Evolutionary conservation across 176 grass and related monocot genomes (phyloP), one percentile per base, ranked within the genome.

Genomic region (Guadua angustifolia): DNA sequence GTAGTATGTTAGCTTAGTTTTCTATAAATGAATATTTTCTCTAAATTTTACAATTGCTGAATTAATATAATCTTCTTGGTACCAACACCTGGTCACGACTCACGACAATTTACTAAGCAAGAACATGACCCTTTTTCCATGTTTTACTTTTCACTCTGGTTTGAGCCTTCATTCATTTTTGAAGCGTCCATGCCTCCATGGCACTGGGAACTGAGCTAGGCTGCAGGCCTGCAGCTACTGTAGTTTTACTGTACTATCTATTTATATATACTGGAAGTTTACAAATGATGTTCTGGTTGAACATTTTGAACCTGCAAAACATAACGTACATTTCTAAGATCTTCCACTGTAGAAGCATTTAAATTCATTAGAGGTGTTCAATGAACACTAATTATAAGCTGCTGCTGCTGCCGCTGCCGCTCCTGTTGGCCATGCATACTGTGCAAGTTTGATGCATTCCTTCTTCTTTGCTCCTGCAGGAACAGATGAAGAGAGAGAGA

Each of bases 391-490:
- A 90, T 74, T 79, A 83, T 79, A 83, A 89, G 78, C 21, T 86
- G 66, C n/a, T 80, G 39, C 8, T 68, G 55, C 72, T 75, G 45
- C 29, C 29, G 29, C 1, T 29, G 29, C 29, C 29, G 29, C 66
- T 85, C 13, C 26, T 80, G 60, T 11, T 79, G 79, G 68, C 5
- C 71, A 60, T 13, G 18, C 49, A 16, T 59, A 39, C 56, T 33
- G 71, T 85, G 65, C 62, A 80, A 18, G 46, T 35, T 85, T 85
- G 79, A 87, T 73, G 58, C 79, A 74, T 79, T 90, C 86, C 84
- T 90, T 67, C 84, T 90, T 67, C 79, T 71, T 83, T 74, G 88
- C 40, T 87, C 84, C 84, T 90, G 79, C 60, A 86, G 74, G 68
- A 73, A 39, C 11, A 82, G 58, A 73, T 29, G 42, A 18, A 82